Evolutionary conservation across 2,329 filamentous ascomycete species (phyloP).

Genomic region (Fusarium mundagurra): DNA sequence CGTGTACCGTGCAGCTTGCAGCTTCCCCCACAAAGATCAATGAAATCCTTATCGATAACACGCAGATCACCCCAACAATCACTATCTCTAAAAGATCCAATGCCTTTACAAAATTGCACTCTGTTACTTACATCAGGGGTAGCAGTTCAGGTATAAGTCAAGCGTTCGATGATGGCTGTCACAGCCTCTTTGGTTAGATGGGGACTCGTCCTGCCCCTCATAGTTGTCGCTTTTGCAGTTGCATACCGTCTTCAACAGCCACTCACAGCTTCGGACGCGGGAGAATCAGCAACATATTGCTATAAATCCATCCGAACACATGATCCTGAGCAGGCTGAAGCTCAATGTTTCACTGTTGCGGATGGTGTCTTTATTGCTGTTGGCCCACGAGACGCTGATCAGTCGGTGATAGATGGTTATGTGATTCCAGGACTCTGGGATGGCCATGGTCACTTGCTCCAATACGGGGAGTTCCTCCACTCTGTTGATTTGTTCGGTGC

Average conservation of each 20-base stretch:
- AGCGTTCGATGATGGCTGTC: slow-evolving; percentile 15
- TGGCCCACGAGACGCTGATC: slow-evolving; percentile 46
- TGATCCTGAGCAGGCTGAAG: slow-evolving; percentile 48
- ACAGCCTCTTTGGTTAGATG: slow-evolving; percentile 38
- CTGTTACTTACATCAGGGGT: background rate
- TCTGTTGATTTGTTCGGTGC: slow-evolving; percentile 72
- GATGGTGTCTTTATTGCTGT: slow-evolving; percentile 63
- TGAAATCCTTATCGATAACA: slow-evolving; percentile 36
- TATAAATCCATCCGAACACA: slow-evolving; percentile 53
- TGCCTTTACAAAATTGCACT: background rate
- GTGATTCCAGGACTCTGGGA: slow-evolving; percentile 77
- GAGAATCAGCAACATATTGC: slow-evolving; percentile 47
- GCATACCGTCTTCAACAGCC: slow-evolving; percentile 44
- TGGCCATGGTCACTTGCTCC: slow-evolving; percentile 73
- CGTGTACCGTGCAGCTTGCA: background rate
- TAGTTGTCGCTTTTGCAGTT: slow-evolving; percentile 48
- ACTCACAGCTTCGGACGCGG: slow-evolving; percentile 11
- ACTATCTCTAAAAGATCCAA: background rate
- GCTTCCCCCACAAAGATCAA: slow-evolving; percentile 17
- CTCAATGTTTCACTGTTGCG: slow-evolving; percentile 66
- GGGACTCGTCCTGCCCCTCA: slow-evolving; percentile 45
- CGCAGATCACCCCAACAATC: background rate
- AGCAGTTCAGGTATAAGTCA: background rate
- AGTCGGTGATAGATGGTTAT: slow-evolving; percentile 53
- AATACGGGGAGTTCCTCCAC: slow-evolving; percentile 74